Conservation (phyloP, 345 rosid species). For the Arabis hirsuta region DNA sequence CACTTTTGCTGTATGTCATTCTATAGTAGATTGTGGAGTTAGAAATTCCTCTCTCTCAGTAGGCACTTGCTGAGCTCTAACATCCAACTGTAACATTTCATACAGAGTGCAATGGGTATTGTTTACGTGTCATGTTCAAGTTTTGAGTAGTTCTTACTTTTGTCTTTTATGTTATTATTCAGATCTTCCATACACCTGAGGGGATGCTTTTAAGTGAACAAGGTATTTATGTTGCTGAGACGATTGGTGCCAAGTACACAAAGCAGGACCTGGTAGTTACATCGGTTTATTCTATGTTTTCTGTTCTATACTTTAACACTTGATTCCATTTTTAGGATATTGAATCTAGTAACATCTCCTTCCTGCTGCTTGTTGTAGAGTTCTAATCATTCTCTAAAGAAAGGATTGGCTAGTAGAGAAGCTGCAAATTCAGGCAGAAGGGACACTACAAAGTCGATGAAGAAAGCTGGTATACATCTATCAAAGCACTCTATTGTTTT, state of each 20-base stretch:
- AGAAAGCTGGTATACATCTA: conserved; percentile 67
- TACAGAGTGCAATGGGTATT: conserved; percentile 4
- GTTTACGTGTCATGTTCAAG: conserved; percentile 16
- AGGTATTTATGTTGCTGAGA: conserved; percentile 87
- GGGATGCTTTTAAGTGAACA: conserved; percentile 86
- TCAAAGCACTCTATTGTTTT: conserved; percentile 23
- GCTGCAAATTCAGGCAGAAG: conserved; percentile 60
- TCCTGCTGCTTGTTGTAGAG: conserved; percentile 32
- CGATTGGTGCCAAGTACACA: conserved; percentile 65
- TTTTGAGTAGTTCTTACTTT: conserved; percentile 21
- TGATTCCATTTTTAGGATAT: conserved; percentile 23
- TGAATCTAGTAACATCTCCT: conserved; percentile 49
- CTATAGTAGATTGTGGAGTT: conserved; percentile 5
- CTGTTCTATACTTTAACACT: neutral
- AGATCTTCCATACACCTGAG: conserved; percentile 91
- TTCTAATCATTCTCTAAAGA: conserved; percentile 64
- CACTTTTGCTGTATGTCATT: conserved; percentile 22
- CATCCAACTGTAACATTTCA: conserved; percentile 11
- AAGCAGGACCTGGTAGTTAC: conserved; percentile 59
- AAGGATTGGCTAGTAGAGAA: conserved; percentile 67
- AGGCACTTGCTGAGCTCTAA: conserved; percentile 2
- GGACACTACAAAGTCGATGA: conserved; percentile 63
- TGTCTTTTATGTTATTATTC: conserved; percentile 29
- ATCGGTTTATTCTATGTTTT: conserved; percentile 12
- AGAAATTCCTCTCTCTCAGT: neutral